A percentile compares a stretch with the other conserved stretches of the same genome.
Conservation (phyloP, 2,329 filamentous ascomycete genomes). For the Botryotinia narcissicola region DNA sequence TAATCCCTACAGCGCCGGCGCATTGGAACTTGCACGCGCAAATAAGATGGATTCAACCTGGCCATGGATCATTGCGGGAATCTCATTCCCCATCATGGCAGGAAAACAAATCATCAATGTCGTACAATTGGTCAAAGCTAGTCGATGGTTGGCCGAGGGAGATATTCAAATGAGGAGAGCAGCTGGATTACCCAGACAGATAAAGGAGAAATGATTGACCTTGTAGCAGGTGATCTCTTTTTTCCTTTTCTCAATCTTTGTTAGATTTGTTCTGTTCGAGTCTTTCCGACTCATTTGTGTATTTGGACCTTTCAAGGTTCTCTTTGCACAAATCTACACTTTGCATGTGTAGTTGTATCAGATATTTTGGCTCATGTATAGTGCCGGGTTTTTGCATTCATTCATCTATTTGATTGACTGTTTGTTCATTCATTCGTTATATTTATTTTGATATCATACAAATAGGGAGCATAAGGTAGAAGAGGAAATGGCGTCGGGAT, state of each 20-base stretch:
- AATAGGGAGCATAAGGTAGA: constrained; percentile 15
- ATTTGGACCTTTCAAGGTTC: background rate
- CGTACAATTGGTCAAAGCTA: constrained; percentile 89
- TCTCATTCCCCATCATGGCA: constrained; percentile 84
- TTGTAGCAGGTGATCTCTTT: background rate
- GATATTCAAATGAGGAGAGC: constrained; percentile 65
- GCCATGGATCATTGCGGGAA: constrained; percentile 76
- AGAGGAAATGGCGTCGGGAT: constrained; percentile 4
- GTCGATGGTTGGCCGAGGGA: constrained; percentile 89
- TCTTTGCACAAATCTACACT: constrained; percentile 18
- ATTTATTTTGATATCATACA: constrained; percentile 11
- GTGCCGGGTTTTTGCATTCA: constrained; percentile 3
- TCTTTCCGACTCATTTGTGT: constrained; percentile 20
- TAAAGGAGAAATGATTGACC: constrained; percentile 34
- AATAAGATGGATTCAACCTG: constrained; percentile 83
- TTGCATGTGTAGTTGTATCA: constrained; percentile 17
- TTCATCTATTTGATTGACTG: background rate
- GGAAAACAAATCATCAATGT: constrained; percentile 94
- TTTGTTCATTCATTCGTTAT: constrained; percentile 4
- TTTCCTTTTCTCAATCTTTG: background rate
- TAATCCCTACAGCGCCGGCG: constrained; percentile 87
- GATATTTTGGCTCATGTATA: constrained; percentile 18
- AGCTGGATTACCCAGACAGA: constrained; percentile 52
- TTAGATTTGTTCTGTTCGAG: constrained; percentile 13
- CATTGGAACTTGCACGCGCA: constrained; percentile 85